Evolutionary conservation across 1,139 yeast genomes (phyloP).

Genomic region (Kodamaea sp.): DNA sequence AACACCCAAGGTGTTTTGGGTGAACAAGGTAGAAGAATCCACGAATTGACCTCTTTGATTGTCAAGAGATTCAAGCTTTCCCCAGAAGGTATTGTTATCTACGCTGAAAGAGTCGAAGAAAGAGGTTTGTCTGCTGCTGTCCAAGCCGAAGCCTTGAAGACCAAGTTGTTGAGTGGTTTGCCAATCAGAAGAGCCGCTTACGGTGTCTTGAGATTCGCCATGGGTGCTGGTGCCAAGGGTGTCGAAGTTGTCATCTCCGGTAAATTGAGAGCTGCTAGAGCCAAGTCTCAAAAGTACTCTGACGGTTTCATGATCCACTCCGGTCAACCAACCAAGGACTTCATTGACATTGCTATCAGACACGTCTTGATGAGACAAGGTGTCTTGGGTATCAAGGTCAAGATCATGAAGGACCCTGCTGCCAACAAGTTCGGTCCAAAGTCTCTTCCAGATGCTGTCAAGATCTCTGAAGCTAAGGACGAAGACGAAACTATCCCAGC

Average conservation of each 20-base stretch:
- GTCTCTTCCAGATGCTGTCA: slow-evolving; percentile 93
- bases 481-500: slow-evolving; percentile 79
- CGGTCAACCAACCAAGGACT: slow-evolving; percentile 99
- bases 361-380: slow-evolving; percentile 99
- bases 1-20: slow-evolving; percentile 99
- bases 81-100: slow-evolving; percentile 91
- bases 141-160: slow-evolving; percentile 98
- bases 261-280: slow-evolving; percentile 99
- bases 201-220: slow-evolving; percentile 99
- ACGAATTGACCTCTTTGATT: slow-evolving; percentile 95
- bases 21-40: slow-evolving; percentile 99
- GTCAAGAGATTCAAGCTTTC: slow-evolving; percentile 98
- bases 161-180: slow-evolving; percentile 97
- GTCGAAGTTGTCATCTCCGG: slow-evolving; percentile 99
- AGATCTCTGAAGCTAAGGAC: slow-evolving; percentile 96
- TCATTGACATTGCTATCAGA: slow-evolving; percentile 98
- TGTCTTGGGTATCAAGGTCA: slow-evolving; percentile 99
- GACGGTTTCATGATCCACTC: slow-evolving; percentile 99
- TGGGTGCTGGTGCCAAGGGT: slow-evolving; percentile 99
- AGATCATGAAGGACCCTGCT: slow-evolving; percentile 99
- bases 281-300: slow-evolving; percentile 99
- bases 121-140: slow-evolving; percentile 99
- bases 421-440: slow-evolving; percentile 87
- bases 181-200: slow-evolving; percentile 99
- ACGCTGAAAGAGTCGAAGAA: slow-evolving; percentile 99